Evolutionary conservation across 495 filamentous ascomycete species (phyloP).

Genomic region (Trichoderma virens): DNA sequence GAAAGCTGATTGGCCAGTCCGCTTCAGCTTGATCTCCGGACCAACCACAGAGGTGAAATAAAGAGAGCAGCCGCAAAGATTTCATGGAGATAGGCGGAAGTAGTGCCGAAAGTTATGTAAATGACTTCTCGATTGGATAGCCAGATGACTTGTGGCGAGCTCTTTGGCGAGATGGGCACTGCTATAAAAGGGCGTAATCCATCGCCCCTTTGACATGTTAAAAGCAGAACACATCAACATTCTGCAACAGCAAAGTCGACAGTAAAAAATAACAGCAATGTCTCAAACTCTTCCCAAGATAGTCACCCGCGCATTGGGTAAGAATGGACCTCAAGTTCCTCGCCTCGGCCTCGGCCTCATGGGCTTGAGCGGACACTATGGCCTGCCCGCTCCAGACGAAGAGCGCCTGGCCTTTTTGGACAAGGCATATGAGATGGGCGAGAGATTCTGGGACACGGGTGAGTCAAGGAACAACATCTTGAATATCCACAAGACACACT

Average conservation of each 20-base stretch:
- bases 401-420: slow-evolving; percentile 43
- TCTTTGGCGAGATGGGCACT: not conserved
- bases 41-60: not conserved
- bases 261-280: not conserved
- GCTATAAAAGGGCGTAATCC: not conserved
- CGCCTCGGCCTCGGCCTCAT: slow-evolving; percentile 51
- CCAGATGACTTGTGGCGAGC: not conserved
- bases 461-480: slow-evolving; percentile 22
- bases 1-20: not conserved
- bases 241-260: not conserved
- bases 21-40: not conserved
- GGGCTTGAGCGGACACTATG: slow-evolving; percentile 43
- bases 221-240: not conserved
- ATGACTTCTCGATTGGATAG: not conserved
- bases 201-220: not conserved
- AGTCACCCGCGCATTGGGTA: slow-evolving; percentile 27
- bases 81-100: not conserved
- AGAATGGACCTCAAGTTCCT: slow-evolving; percentile 46
- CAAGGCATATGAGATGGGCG: slow-evolving; percentile 42
- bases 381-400: slow-evolving; percentile 28
- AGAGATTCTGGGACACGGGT: slow-evolving; percentile 53
- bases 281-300: not conserved
- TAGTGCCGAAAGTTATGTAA: not conserved
- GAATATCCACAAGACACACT: not conserved
- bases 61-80: not conserved